Base-by-base conservation (phyloP, 345 rosid species). In the Dipteronia dyeriana region DNA sequence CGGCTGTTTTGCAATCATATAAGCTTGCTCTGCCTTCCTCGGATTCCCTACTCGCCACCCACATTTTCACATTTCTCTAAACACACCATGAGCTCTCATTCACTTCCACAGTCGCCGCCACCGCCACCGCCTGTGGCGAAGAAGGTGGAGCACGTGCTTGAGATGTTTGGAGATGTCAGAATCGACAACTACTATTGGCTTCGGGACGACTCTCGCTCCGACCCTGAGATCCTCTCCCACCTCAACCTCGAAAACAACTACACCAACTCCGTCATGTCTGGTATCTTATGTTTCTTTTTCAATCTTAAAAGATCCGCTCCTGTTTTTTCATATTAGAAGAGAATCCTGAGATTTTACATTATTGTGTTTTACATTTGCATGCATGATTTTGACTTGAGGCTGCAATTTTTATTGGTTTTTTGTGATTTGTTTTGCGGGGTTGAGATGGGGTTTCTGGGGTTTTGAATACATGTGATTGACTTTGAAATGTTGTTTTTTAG, bases 161-260 rank as follows among this genome's bases (percentile, higher is more conserved):
- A 92, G 88, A 19, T 91, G 91, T 91, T 93, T 77, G 92, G 94
- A 8, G 98, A 95, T 73, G 83, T 86, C 41, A 87, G 99, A 76
- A 77, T 88, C 3, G 98, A 95, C 76, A 85, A 89, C 70, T 89
- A 95, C 85, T 93, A 95, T 88, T 93, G 98, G 99, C 97, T 95
- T 14, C 97, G 97, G 13, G 98, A 95, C 43, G 99, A 95, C 77
- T 88, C 99, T 60, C 96, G 99, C 81, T 72, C 90, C 57, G 64
- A 87, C 75, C 84, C 91, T 62, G 88, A 90, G 0, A 78, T 93
- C 74, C 78, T 93, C 47, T 81, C 93, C 79, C 73, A 95, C 66
- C 92, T 95, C 61, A 79, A 81, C 29, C 86, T 86, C 76, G 99
- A 95, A 79, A 93, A 95, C 51, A 83, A 62, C 34, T 95, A 91